Conservation (phyloP, 192 early-diverging fungal species). For the Coemansia nantahalensis region DNA sequence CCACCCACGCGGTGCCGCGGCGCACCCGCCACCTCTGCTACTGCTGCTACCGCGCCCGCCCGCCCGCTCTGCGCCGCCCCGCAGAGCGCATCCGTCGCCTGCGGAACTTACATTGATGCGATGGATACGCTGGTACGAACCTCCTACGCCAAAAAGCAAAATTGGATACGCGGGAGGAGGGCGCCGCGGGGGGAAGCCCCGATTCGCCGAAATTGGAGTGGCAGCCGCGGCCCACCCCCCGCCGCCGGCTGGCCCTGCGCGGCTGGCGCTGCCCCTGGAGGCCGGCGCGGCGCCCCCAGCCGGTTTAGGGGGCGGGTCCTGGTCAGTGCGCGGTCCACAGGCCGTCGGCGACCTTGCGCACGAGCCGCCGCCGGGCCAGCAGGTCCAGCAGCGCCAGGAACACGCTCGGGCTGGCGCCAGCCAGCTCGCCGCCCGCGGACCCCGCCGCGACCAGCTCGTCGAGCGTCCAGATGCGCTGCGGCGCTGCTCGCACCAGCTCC, state of each 20-base stretch:
- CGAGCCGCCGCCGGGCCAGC: constrained; percentile 26
- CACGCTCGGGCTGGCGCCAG: constrained; percentile 9
- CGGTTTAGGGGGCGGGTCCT: constrained; percentile 2
- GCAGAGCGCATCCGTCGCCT: neutral
- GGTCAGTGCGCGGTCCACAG: constrained; percentile 39
- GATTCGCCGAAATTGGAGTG: neutral
- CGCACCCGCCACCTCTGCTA: no score
- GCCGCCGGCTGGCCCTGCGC: no score
- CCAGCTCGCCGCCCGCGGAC: constrained; percentile 5
- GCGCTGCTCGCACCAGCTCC: constrained; percentile 15
- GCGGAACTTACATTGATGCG: constrained; percentile 1
- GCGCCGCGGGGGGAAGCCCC: no score
- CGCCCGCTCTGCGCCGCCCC: neutral
- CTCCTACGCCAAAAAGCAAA: neutral
- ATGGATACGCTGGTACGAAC: constrained; percentile 1
- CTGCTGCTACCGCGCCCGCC: neutral
- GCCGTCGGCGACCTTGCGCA: constrained; percentile 29
- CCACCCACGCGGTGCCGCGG: no score
- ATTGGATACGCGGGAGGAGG: neutral
- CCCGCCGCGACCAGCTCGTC: constrained; percentile 19
- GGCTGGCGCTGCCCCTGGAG: no score
- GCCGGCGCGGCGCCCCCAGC: no score
- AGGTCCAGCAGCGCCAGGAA: constrained; percentile 31
- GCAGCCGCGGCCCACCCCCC: no score
- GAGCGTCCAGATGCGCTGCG: constrained; percentile 35